phyloP scores from a whole-genome alignment of 2,329 filamentous ascomycete genomes.

The Nemania sp. region DNA sequence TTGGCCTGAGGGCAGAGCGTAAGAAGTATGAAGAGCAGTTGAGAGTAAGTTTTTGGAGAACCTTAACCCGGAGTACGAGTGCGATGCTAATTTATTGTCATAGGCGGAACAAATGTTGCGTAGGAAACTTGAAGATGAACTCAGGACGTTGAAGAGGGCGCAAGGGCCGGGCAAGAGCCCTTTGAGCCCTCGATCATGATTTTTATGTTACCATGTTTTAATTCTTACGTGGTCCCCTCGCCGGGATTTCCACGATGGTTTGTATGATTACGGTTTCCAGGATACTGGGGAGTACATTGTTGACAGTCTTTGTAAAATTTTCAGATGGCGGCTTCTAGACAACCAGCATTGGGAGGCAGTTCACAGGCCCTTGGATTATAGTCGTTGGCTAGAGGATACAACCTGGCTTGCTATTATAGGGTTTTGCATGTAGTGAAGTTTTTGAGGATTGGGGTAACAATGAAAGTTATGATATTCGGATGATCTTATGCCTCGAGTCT shows the following conservation, averaged over 20 bases:
- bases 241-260: slow-evolving; percentile 2
- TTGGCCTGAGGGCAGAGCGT: slow-evolving; percentile 50
- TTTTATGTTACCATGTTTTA: slow-evolving; percentile 22
- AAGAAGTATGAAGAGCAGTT: slow-evolving; percentile 54
- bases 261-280: slow-evolving; percentile 35
- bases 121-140: slow-evolving; percentile 51
- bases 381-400: slow-evolving; percentile 30
- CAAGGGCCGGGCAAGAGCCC: slow-evolving; percentile 49
- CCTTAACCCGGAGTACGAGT: not conserved
- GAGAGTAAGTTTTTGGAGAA: slow-evolving; percentile 45
- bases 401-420: slow-evolving; percentile 12
- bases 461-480: slow-evolving; percentile 33
- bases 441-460: slow-evolving; percentile 17
- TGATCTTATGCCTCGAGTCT: not conserved
- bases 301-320: slow-evolving; percentile 32
- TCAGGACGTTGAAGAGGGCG: slow-evolving; percentile 48
- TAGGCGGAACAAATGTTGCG: slow-evolving; percentile 51
- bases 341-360: slow-evolving; percentile 36
- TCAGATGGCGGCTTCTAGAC: slow-evolving; percentile 33
- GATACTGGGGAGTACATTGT: slow-evolving; percentile 32
- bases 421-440: slow-evolving; percentile 28
- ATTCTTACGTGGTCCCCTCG: slow-evolving; percentile 24
- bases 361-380: slow-evolving; percentile 31
- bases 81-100: slow-evolving; percentile 36
- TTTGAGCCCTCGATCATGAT: slow-evolving; percentile 40